These are phyloP conservation scores for Ceratobasidium sp. DNA, from an alignment of 1,284 basidiomycete species.

Conservation along the genomic window DNA sequence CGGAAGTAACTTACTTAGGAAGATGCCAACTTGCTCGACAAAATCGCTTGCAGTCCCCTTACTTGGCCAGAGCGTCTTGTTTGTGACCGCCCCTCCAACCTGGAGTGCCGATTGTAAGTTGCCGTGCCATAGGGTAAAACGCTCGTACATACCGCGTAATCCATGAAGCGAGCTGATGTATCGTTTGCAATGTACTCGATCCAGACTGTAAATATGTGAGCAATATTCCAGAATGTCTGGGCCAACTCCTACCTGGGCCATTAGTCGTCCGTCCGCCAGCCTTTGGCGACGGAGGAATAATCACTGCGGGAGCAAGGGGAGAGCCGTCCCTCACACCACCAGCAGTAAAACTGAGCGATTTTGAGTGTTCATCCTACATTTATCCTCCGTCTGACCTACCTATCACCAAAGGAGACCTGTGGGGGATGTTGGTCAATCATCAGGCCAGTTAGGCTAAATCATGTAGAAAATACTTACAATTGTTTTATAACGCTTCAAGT, in stretches of 20 bases:
- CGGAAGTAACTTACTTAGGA: not conserved
- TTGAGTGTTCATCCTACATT: conserved; percentile 36
- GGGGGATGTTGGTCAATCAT: conserved; percentile 19
- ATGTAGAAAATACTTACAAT: conserved; percentile 49
- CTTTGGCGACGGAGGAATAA: conserved; percentile 47
- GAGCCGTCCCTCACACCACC: conserved; percentile 48
- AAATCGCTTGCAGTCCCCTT: conserved; percentile 48
- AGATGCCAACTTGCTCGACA: conserved; percentile 48
- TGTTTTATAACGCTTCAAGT: conserved; percentile 50
- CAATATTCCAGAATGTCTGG: not conserved
- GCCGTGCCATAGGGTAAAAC: conserved; percentile 21
- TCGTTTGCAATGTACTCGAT: conserved; percentile 50
- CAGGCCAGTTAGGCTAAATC: conserved; percentile 53
- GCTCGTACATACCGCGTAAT: conserved; percentile 53
- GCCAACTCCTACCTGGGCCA: conserved; percentile 43
- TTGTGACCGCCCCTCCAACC: conserved; percentile 51
- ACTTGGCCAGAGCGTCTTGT: conserved; percentile 50
- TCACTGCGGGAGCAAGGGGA: conserved; percentile 48
- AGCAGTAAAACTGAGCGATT: conserved; percentile 51
- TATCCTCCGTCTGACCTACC: not conserved
- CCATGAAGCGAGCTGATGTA: conserved; percentile 51
- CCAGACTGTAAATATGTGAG: conserved; percentile 46
- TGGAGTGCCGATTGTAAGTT: conserved; percentile 38
- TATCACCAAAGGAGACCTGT: conserved; percentile 9
- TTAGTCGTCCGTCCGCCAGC: conserved; percentile 51